phyloP scores from a whole-genome alignment of 2,329 filamentous ascomycete species.

The Aureobasidium sp. region DNA sequence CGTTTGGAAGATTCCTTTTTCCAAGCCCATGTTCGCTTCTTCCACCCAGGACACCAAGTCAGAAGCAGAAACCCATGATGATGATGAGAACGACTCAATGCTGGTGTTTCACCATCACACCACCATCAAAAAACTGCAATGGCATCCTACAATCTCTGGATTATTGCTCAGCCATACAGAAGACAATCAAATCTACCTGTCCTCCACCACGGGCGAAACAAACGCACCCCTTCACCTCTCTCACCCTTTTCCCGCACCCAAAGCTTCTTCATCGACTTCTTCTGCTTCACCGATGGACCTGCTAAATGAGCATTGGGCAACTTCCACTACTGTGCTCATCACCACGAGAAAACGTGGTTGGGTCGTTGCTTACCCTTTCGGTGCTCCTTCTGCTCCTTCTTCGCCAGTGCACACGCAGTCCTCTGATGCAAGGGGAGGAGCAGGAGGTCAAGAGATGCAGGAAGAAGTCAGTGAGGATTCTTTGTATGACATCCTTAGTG shows the following conservation, averaged over 20 bases:
- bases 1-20: conserved; percentile 20
- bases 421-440: not conserved
- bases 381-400: conserved; percentile 18
- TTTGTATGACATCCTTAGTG: conserved; percentile 40
- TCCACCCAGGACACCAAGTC: not conserved
- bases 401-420: not conserved
- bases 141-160: conserved; percentile 33
- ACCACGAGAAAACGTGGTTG: conserved; percentile 30
- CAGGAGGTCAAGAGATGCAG: conserved; percentile 16
- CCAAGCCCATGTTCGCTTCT: not conserved
- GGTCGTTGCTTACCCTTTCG: conserved; percentile 35
- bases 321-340: conserved; percentile 29
- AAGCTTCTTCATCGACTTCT: conserved; percentile 10
- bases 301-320: conserved; percentile 12
- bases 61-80: conserved; percentile 18
- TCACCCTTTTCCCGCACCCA: conserved; percentile 11
- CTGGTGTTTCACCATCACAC: conserved; percentile 37
- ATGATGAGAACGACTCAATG: conserved; percentile 31
- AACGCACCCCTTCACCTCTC: conserved; percentile 19
- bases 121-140: conserved; percentile 35
- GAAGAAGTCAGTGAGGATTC: conserved; percentile 38
- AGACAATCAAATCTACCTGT: conserved; percentile 34
- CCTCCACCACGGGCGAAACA: conserved; percentile 20
- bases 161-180: conserved; percentile 37
- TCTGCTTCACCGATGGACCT: conserved; percentile 8